Base-by-base conservation (phyloP, 352 stramenopile genomes). In the Pythium phragmitis region DNA sequence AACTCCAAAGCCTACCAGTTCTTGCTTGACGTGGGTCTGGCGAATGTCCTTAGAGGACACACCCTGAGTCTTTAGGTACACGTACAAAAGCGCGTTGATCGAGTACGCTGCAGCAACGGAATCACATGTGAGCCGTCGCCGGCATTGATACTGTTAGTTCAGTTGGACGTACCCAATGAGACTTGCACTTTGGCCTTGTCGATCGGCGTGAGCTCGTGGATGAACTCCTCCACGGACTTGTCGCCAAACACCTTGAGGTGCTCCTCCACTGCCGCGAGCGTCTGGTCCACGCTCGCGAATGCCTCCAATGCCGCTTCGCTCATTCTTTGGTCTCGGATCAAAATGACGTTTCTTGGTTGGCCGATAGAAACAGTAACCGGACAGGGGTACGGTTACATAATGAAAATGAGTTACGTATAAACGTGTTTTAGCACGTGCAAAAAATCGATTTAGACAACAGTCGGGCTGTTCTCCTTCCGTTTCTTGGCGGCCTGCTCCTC, bases 21-120 rank as follows among this genome's bases (percentile, higher is more conserved):
- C 87, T 66, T 94, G 84, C 71, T 96, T 96, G 23, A 96, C 85
- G 64, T 96, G 85, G n/a, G 85, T 93, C 70, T 94, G 85, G 5
- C 87, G 80, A 57, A 92, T 89, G 69, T 96, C 87, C 75, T 94
- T 94, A n/a, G 79, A 63, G 34, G 87, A 92, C 45, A 93, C 82
- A 19, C 85, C 87, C 70, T 96, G 87, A 7, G 85, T 89, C 72
- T 96, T 96, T 30, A 96, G 60, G 54, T 91, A 91, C 57, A 96
- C 82, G 42, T 93, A 96, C 48, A 96, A 73, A 52, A 96, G 71
- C 48, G 85, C 85, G 59, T 96, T 96, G 68, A 94, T 80, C 49
- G 79, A 80, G 76, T 96, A 96, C 28, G 87, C 87, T 96, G 50
- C 30, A 23, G 11, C 28, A 16, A 26, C 6, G 36, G 0, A 37